Conservation (phyloP, 2,329 filamentous ascomycete species). For the Bertia moriformis region DNA sequence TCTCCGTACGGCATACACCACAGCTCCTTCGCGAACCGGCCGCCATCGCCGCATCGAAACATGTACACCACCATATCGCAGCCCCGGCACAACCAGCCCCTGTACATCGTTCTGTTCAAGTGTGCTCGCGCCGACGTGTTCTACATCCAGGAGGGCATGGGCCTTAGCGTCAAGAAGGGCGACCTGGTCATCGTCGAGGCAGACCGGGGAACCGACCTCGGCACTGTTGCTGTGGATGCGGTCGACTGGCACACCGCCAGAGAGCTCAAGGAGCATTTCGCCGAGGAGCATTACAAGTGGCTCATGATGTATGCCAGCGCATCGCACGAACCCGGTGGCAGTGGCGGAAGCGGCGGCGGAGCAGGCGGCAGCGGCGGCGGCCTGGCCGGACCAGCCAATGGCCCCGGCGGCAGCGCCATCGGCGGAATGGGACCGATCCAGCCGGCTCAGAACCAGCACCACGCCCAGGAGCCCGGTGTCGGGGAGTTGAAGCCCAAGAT, state of each 20-base stretch:
- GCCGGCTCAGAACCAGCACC: conserved; percentile 51
- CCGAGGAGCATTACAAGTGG: conserved; percentile 94
- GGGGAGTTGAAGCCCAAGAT: conserved; percentile 77
- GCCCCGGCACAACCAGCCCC: conserved; percentile 50
- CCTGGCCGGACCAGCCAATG: conserved; percentile 46
- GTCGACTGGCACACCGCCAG: conserved; percentile 79
- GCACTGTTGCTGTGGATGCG: conserved; percentile 77
- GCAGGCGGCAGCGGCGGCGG: conserved; percentile 45
- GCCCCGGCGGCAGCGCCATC: conserved; percentile 50
- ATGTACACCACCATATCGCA: conserved; percentile 40
- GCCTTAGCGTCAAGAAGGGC: conserved; percentile 74
- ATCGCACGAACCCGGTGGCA: conserved; percentile 31
- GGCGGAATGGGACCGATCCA: conserved; percentile 64
- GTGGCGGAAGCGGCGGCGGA: conserved; percentile 38
- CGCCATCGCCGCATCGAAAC: conserved; percentile 45
- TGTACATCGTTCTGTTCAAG: conserved; percentile 92
- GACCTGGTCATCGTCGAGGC: conserved; percentile 96
- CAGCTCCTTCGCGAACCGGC: conserved; percentile 27
- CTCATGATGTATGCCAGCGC: conserved; percentile 84
- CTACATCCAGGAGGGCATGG: conserved; percentile 90
- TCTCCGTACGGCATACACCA: conserved; percentile 28
- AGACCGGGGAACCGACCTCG: conserved; percentile 86
- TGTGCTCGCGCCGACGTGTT: conserved; percentile 90
- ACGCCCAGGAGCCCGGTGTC: conserved; percentile 54
- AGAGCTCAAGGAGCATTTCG: conserved; percentile 77